Evolutionary conservation across 2,329 filamentous ascomycete genomes (phyloP).

Genomic region (Sarocladium oryzae): DNA sequence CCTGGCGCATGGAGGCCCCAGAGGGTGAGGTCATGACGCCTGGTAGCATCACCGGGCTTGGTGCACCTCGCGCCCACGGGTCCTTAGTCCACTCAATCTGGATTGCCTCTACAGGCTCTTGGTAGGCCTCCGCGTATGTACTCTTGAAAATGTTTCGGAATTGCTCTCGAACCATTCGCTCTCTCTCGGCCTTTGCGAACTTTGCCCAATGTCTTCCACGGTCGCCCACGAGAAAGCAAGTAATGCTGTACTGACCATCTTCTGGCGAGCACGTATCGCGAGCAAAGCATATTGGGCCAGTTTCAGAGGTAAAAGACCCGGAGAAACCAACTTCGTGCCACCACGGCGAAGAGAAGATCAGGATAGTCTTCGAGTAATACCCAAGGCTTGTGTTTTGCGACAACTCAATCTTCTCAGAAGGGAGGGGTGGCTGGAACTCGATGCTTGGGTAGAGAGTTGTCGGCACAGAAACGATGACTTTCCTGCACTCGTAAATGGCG

Average conservation of each 20-base stretch:
- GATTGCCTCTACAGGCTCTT: slow-evolving; percentile 14
- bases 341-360: slow-evolving; percentile 37
- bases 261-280: slow-evolving; percentile 22
- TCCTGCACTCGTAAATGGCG: background rate
- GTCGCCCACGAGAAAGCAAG: slow-evolving; percentile 26
- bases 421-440: background rate
- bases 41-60: slow-evolving; percentile 11
- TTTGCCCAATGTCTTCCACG: slow-evolving; percentile 19
- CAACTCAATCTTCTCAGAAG: background rate
- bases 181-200: background rate
- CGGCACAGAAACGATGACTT: background rate
- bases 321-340: slow-evolving; percentile 36
- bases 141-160: background rate
- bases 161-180: background rate
- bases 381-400: background rate
- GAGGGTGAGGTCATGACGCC: background rate
- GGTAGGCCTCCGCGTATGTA: slow-evolving; percentile 10
- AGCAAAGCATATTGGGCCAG: slow-evolving; percentile 22
- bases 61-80: slow-evolving; percentile 13
- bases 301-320: slow-evolving; percentile 33
- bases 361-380: slow-evolving; percentile 27
- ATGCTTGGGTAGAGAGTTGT: background rate
- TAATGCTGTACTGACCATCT: slow-evolving; percentile 21
- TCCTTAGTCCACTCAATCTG: slow-evolving; percentile 16
- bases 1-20: slow-evolving; percentile 22